phyloP scores from a whole-genome alignment of 495 filamentous ascomycete species.

The Xylaria longipes region DNA sequence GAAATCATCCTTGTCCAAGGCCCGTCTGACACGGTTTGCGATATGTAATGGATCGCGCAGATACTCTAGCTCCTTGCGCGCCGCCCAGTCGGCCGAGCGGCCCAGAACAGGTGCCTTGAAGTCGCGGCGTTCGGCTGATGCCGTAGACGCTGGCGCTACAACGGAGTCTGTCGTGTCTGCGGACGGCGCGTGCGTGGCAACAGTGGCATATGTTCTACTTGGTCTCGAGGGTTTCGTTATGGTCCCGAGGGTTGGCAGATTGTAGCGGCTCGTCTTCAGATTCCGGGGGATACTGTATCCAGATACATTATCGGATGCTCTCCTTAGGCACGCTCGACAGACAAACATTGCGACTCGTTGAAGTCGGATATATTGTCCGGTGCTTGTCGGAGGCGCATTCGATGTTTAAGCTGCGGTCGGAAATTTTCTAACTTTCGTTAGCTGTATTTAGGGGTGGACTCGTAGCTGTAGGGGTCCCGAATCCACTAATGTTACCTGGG shows the following conservation, averaged over 20 bases:
- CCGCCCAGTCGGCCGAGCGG: conserved; percentile 37
- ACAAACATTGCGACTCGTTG: conserved; percentile 45
- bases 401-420: not conserved
- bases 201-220: conserved; percentile 26
- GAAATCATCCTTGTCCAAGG: conserved; percentile 60
- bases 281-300: conserved; percentile 2
- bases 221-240: conserved; percentile 8
- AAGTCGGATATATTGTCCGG: conserved; percentile 7
- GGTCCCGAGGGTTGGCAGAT: conserved; percentile 1
- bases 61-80: conserved; percentile 65
- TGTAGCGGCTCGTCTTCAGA: not conserved
- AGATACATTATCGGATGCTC: conserved; percentile 26
- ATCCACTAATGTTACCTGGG: no score
- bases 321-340: conserved; percentile 47
- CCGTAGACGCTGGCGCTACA: not conserved
- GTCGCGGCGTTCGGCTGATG: not conserved
- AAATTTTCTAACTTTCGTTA: no score
- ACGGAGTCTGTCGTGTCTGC: not conserved
- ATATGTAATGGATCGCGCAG: conserved; percentile 71
- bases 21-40: conserved; percentile 62
- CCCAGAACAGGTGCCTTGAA: conserved; percentile 31
- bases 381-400: conserved; percentile 4
- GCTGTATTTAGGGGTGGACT: no score
- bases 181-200: not conserved
- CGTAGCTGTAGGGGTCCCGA: no score